Percentiles rank a stretch among this genome's conserved stretches.
Evolutionary conservation across 2,329 filamentous ascomycete species (phyloP).

Genomic region (Diplocarpon mali): DNA sequence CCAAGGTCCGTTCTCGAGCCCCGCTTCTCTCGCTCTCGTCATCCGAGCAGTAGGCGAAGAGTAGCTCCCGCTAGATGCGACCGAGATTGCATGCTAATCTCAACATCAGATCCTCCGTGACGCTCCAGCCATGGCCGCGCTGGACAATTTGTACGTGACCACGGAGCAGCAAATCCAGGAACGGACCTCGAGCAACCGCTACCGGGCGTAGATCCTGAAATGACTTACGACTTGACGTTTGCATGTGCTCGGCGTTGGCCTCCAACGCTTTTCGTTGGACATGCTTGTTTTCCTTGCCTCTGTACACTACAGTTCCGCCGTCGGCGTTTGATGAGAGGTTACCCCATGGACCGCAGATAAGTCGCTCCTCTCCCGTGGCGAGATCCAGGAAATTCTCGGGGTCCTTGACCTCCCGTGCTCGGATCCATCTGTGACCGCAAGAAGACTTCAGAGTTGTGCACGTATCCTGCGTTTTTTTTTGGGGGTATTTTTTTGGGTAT

Average conservation of each 20-base stretch:
- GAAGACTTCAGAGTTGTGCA: no score
- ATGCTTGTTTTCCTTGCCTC: not conserved
- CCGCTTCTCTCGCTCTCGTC: no score
- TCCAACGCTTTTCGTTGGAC: slow-evolving; percentile 3
- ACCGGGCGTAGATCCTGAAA: slow-evolving; percentile 12
- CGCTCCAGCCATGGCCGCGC: slow-evolving; percentile 67
- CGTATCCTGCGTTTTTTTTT: no score
- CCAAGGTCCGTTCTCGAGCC: no score
- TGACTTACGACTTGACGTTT: slow-evolving; percentile 20
- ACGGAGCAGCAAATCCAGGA: slow-evolving; percentile 73
- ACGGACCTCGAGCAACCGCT: slow-evolving; percentile 33
- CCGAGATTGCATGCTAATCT: no score
- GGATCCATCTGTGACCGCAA: no score
- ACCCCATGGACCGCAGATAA: slow-evolving; percentile 1
- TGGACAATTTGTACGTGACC: slow-evolving; percentile 57
- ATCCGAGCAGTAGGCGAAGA: no score
- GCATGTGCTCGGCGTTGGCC: slow-evolving; percentile 8
- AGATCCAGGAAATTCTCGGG: not conserved
- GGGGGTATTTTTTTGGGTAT: no score
- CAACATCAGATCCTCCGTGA: slow-evolving; percentile 32
- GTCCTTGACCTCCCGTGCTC: not conserved
- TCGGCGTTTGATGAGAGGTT: not conserved
- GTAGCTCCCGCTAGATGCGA: no score
- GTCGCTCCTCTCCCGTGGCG: not conserved
- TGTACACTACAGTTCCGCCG: no score